Evolutionary conservation across 2,329 filamentous ascomycete genomes (phyloP).

Genomic region (Leptographium wingfieldii): DNA sequence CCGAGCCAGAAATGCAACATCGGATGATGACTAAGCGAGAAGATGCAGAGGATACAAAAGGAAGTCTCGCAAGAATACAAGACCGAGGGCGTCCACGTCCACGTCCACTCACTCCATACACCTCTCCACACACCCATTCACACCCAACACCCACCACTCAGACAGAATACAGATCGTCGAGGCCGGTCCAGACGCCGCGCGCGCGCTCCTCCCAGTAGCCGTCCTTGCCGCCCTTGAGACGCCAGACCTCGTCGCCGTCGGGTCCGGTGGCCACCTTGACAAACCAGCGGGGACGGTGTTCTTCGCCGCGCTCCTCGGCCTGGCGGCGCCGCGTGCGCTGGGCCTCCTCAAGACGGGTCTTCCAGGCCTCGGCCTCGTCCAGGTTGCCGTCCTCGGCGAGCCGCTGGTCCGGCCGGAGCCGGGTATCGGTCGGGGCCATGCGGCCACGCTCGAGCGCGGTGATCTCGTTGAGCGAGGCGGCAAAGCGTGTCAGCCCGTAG

Average conservation of each 20-base stretch:
- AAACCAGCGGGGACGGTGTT: slow-evolving; percentile 75
- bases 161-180: slow-evolving; percentile 36
- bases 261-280: slow-evolving; percentile 48
- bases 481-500: slow-evolving; percentile 83
- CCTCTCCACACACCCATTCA: not conserved
- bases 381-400: slow-evolving; percentile 70
- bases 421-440: slow-evolving; percentile 68
- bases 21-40: not conserved
- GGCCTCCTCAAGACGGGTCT: slow-evolving; percentile 72
- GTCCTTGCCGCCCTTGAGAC: slow-evolving; percentile 66
- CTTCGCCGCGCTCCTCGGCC: slow-evolving; percentile 62
- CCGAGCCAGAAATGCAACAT: not conserved
- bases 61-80: not conserved
- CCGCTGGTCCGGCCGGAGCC: slow-evolving; percentile 78
- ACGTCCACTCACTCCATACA: not conserved
- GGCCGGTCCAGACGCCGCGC: slow-evolving; percentile 50
- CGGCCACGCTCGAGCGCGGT: slow-evolving; percentile 64
- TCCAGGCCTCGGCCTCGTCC: slow-evolving; percentile 72
- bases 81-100: not conserved
- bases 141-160: not conserved
- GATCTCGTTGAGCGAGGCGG: slow-evolving; percentile 75
- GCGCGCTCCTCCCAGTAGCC: slow-evolving; percentile 87
- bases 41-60: not conserved
- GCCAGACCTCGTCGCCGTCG: slow-evolving; percentile 58
- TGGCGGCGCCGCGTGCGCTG: slow-evolving; percentile 64